A percentile compares a stretch with the other conserved stretches of the same genome.
Evolutionary conservation across 2,329 filamentous ascomycete genomes (phyloP).

Genomic region (Xylariaceae sp.): DNA sequence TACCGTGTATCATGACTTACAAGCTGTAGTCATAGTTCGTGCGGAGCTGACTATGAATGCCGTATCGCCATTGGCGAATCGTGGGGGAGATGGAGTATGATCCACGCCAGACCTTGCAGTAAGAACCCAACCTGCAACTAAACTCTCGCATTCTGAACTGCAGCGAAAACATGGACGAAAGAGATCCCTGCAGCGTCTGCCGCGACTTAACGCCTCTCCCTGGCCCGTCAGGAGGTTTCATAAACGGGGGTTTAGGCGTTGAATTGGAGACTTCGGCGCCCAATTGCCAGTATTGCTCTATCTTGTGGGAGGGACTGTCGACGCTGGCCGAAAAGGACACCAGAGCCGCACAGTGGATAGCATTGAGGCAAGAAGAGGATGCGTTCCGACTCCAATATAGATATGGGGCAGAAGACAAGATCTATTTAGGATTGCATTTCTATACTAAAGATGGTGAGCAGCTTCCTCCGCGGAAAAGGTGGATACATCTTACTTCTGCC

Average conservation of each 20-base stretch:
- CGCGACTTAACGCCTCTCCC: slow-evolving; percentile 14
- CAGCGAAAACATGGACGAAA: too few species aligned
- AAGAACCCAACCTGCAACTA: too few species aligned
- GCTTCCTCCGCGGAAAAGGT: not conserved
- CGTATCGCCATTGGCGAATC: too few species aligned
- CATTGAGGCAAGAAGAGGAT: slow-evolving; percentile 13
- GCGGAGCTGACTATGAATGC: too few species aligned
- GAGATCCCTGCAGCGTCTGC: not conserved
- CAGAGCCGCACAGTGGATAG: slow-evolving; percentile 14
- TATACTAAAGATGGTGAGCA: slow-evolving; percentile 15
- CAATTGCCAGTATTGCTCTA: slow-evolving; percentile 18
- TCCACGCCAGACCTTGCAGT: too few species aligned
- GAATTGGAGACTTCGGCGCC: slow-evolving; percentile 15
- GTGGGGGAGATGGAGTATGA: too few species aligned
- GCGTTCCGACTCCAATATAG: slow-evolving; percentile 18
- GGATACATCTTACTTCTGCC: slow-evolving; percentile 3
- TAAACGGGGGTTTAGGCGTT: slow-evolving; percentile 14
- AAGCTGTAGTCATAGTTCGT: too few species aligned
- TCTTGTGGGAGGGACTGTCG: slow-evolving; percentile 20
- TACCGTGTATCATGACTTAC: too few species aligned
- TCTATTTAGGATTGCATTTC: slow-evolving; percentile 19
- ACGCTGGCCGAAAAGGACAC: slow-evolving; percentile 11
- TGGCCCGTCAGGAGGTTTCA: slow-evolving; percentile 20
- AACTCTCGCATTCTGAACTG: too few species aligned
- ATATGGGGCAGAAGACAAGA: slow-evolving; percentile 3